Percentiles rank a stretch among this genome's conserved stretches.
Conservation (phyloP, 1,284 basidiomycete genomes). For the Neonothopanus nambi region DNA sequence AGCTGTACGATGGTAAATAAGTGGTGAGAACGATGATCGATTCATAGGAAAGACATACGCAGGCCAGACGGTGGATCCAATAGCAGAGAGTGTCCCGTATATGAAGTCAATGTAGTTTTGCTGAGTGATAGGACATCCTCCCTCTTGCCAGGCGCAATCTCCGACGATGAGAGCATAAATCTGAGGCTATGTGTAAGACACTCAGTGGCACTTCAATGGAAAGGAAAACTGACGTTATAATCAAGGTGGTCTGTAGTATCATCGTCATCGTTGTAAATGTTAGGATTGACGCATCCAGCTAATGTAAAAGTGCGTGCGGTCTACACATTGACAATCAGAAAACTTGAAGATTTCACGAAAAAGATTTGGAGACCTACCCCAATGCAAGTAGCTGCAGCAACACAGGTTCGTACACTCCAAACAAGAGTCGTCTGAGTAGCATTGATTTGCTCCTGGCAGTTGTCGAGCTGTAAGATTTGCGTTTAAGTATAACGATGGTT, state of each 20-base stretch:
- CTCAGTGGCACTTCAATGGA: too few species aligned
- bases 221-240: not conserved
- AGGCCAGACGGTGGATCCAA: constrained; percentile 3
- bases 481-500: not conserved
- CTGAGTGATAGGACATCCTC: constrained; percentile 14
- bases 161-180: not conserved
- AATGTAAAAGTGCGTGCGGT: too few species aligned
- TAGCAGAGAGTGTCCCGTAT: constrained; percentile 9
- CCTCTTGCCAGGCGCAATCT: not conserved
- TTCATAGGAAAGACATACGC: constrained; percentile 1
- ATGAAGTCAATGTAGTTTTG: constrained; percentile 18
- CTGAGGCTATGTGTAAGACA: not conserved
- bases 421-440: not conserved
- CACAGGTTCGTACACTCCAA: not conserved
- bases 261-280: not conserved
- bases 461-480: not conserved
- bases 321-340: not conserved
- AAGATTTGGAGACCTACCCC: too few species aligned
- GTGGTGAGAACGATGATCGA: too few species aligned
- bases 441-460: not conserved
- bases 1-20: not conserved
- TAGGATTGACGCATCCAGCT: not conserved
- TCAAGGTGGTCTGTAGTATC: not conserved
- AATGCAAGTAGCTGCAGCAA: constrained; percentile 1
- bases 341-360: too few species aligned